Conservation (phyloP, 371 early-diverging fungal species). For the Sporodiniella umbellata region DNA sequence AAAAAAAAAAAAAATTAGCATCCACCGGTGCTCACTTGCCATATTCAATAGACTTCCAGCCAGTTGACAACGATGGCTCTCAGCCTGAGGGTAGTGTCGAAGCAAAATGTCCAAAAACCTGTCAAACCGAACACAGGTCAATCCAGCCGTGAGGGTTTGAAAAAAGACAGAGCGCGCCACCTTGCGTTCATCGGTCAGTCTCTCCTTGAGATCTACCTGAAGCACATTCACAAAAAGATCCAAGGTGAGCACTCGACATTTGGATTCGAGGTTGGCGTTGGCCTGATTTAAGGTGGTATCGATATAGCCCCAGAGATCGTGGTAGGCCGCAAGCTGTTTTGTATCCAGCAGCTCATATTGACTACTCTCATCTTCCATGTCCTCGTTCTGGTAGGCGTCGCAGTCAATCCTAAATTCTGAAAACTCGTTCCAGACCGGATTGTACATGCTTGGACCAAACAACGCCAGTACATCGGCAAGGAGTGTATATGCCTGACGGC, state of each 20-base stretch:
- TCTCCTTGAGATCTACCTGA: constrained; percentile 14
- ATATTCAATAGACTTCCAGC: constrained; percentile 12
- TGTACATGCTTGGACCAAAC: constrained; percentile 15
- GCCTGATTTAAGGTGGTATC: constrained; percentile 2
- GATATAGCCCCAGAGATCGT: constrained; percentile 14
- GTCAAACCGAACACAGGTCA: constrained; percentile 4
- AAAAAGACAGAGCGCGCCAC: constrained; percentile 10
- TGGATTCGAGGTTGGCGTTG: background rate
- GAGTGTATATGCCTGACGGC: constrained; percentile 14
- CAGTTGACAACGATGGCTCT: constrained; percentile 5
- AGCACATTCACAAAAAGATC: constrained; percentile 21
- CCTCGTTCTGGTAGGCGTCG: background rate
- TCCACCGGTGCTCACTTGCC: constrained; percentile 1
- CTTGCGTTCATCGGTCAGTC: background rate
- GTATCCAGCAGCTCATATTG: constrained; percentile 10
- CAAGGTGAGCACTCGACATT: constrained; percentile 7
- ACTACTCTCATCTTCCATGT: constrained; percentile 5
- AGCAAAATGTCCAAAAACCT: constrained; percentile 10
- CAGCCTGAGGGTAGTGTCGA: constrained; percentile 1
- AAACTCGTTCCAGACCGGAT: constrained; percentile 17
- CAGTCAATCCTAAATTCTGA: constrained; percentile 1
- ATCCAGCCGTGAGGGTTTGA: constrained; percentile 6
- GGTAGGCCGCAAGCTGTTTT: constrained; percentile 4
- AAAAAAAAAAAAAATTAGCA: background rate
- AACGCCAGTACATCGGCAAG: constrained; percentile 11